Evolutionary conservation across 352 stramenopile species (phyloP).

Genomic region (Phytophthora lateralis): DNA sequence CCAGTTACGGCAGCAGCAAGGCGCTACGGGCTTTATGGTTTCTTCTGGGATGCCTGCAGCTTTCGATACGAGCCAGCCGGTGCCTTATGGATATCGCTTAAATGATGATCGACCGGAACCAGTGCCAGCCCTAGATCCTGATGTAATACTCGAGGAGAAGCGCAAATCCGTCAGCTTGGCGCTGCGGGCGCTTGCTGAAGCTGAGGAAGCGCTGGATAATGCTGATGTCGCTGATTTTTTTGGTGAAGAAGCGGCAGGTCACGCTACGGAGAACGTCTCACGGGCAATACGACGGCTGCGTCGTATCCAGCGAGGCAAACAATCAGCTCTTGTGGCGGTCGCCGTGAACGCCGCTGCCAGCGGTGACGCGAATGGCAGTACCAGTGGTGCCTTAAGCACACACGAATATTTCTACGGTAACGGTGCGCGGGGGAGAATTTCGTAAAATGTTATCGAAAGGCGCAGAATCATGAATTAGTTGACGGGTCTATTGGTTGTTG

Average conservation of each 20-base stretch:
- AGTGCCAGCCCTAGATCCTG: slow-evolving; percentile 6
- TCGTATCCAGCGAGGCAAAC: slow-evolving; percentile 49
- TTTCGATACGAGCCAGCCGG: slow-evolving; percentile 12
- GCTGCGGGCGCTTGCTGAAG: slow-evolving; percentile 38
- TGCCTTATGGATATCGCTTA: slow-evolving; percentile 7
- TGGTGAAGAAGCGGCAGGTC: slow-evolving; percentile 28
- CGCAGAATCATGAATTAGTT: neutral
- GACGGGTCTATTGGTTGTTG: too few relatives aligned
- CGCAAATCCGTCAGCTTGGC: slow-evolving; percentile 38
- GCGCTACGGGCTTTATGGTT: slow-evolving; percentile 12
- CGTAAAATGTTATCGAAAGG: slow-evolving; percentile 7
- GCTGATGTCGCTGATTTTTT: slow-evolving; percentile 43
- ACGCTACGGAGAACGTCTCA: slow-evolving; percentile 31
- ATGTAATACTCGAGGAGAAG: slow-evolving; percentile 24
- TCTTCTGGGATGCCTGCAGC: slow-evolving; percentile 5
- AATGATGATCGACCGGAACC: slow-evolving; percentile 4
- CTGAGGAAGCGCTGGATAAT: slow-evolving; percentile 51
- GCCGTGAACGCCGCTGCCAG: slow-evolving; percentile 19
- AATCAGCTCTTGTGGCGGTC: slow-evolving; percentile 38
- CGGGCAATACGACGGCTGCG: slow-evolving; percentile 37
- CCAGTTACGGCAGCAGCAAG: slow-evolving; percentile 23
- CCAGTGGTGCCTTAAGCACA: slow-evolving; percentile 13
- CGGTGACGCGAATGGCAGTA: slow-evolving; percentile 17
- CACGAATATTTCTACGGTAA: slow-evolving; percentile 49
- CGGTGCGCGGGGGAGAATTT: slow-evolving; percentile 7